These are phyloP conservation scores for Alternaria gansuensis DNA, from an alignment of 2,329 filamentous ascomycete species.

Conservation along the genomic window DNA sequence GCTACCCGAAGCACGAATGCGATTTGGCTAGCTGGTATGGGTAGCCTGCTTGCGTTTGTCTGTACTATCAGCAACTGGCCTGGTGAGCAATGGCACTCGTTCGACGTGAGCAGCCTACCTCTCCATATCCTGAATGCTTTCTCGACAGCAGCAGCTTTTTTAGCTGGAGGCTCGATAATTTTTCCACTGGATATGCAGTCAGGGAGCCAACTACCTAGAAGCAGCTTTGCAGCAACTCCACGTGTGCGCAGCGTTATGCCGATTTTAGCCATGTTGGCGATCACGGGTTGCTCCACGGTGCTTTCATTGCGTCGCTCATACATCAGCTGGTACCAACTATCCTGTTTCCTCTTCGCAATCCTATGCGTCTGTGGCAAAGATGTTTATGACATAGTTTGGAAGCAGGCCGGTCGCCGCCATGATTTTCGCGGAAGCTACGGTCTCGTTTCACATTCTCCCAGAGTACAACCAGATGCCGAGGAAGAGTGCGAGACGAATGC, in stretches of 20 bases:
- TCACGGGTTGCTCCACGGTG: constrained; percentile 26
- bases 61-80: constrained; percentile 16
- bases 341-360: constrained; percentile 29
- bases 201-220: not conserved
- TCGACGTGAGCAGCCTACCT: constrained; percentile 19
- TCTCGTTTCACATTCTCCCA: constrained; percentile 5
- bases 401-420: not conserved
- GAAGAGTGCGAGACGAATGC: constrained; percentile 10
- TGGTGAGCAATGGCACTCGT: constrained; percentile 13
- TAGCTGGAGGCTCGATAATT: constrained; percentile 31
- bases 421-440: constrained; percentile 10
- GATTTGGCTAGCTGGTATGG: constrained; percentile 12
- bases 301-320: constrained; percentile 35
- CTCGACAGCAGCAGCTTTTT: constrained; percentile 25
- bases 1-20: constrained; percentile 2
- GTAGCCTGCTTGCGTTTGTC: constrained; percentile 15
- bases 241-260: constrained; percentile 15
- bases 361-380: constrained; percentile 18
- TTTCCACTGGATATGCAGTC: constrained; percentile 20
- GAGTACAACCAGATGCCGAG: constrained; percentile 10
- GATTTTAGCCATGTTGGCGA: constrained; percentile 24
- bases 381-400: constrained; percentile 6
- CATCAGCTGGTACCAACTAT: constrained; percentile 27
- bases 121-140: constrained; percentile 26
- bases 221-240: not conserved